Evolutionary conservation across 2,329 filamentous ascomycete species (phyloP).

Genomic region (Fusarium sublunatum): DNA sequence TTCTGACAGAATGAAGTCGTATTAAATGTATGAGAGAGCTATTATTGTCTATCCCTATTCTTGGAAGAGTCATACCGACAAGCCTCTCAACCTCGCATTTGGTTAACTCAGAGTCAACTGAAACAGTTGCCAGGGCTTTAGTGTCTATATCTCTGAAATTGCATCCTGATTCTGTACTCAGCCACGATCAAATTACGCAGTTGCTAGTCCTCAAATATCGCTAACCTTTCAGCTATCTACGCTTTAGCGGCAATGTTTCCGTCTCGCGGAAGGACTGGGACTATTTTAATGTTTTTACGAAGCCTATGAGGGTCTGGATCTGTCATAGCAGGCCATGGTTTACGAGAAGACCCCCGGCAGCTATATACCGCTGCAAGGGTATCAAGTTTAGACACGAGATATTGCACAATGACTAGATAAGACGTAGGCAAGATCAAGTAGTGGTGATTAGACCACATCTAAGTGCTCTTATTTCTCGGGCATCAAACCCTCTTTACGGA

Average conservation of each 20-base stretch:
- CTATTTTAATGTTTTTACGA: no score
- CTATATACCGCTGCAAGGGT: no score
- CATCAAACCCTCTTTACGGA: constrained; percentile 10
- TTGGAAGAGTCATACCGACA: background rate
- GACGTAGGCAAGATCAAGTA: no score
- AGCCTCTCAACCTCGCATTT: constrained; percentile 8
- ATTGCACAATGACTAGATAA: no score
- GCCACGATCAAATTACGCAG: constrained; percentile 30
- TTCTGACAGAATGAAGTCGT: constrained; percentile 2
- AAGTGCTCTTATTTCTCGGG: constrained; percentile 14
- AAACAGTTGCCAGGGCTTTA: constrained; percentile 16
- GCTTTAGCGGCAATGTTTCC: constrained; percentile 27
- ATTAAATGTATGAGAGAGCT: constrained; percentile 12
- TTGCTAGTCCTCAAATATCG: constrained; percentile 28
- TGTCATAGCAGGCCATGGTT: no score
- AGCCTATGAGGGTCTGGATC: no score
- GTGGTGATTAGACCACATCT: constrained; percentile 12
- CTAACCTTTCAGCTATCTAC: constrained; percentile 15
- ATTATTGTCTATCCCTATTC: constrained; percentile 12
- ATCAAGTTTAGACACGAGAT: no score
- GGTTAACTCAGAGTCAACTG: constrained; percentile 16
- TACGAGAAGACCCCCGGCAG: no score
- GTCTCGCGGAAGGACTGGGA: constrained; percentile 10
- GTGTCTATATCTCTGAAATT: constrained; percentile 17
- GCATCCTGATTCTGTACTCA: constrained; percentile 19